Conservation (phyloP, 768 basidiomycete species). For the Hortiboletus flavorubellus region DNA sequence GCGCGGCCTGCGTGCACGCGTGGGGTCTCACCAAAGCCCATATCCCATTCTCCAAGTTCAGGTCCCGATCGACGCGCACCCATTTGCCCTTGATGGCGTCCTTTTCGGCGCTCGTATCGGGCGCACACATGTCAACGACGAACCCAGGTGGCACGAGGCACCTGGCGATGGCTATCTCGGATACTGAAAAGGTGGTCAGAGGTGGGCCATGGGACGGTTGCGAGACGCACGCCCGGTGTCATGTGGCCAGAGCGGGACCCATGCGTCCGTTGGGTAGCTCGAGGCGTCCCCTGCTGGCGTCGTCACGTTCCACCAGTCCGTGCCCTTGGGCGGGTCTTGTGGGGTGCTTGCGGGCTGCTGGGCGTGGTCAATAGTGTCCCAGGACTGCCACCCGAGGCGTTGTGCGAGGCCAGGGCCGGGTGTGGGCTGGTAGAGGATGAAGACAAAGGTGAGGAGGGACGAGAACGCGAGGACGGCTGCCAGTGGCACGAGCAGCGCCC, state of each 20-base stretch:
- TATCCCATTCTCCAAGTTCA: slow-evolving; percentile 62
- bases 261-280: slow-evolving; percentile 70
- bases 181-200: slow-evolving; percentile 46
- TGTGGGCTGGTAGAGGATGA: slow-evolving; percentile 78
- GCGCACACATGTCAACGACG: slow-evolving; percentile 59
- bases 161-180: slow-evolving; percentile 69
- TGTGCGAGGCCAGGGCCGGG: slow-evolving; percentile 68
- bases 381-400: slow-evolving; percentile 85
- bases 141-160: slow-evolving; percentile 65
- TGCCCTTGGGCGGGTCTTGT: too few species aligned
- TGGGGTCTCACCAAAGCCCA: slow-evolving; percentile 50
- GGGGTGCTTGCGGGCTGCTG: too few species aligned
- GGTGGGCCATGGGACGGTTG: background rate
- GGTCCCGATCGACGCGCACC: slow-evolving; percentile 82
- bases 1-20: background rate
- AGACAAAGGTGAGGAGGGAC: slow-evolving; percentile 69
- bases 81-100: slow-evolving; percentile 82
- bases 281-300: slow-evolving; percentile 44
- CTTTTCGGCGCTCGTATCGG: slow-evolving; percentile 62
- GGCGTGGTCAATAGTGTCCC: slow-evolving; percentile 38
- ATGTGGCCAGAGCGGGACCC: slow-evolving; percentile 28
- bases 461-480: slow-evolving; percentile 64
- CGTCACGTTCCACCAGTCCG: slow-evolving; percentile 19
- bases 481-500: slow-evolving; percentile 56
- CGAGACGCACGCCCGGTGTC: slow-evolving; percentile 26